phyloP scores from a whole-genome alignment of 148 eudicot species.

The Vaccinium corymbosum region DNA sequence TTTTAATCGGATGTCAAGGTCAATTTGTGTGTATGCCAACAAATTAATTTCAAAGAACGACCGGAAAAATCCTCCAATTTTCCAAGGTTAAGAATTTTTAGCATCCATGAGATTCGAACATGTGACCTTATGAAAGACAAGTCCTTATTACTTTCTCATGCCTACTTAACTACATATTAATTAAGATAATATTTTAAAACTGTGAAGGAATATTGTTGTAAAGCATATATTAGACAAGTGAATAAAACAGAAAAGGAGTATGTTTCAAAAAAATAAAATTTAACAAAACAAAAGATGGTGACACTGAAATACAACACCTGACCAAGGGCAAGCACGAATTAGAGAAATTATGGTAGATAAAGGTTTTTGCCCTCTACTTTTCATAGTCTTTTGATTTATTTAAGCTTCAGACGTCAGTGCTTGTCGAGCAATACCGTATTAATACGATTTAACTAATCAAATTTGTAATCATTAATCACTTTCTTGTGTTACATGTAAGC shows the following conservation, averaged over 20 bases:
- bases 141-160: too few species aligned
- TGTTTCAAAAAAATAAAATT: slow-evolving; percentile 25
- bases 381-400: slow-evolving; percentile 19
- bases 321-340: not conserved
- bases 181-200: not conserved
- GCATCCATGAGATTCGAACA: too few species aligned
- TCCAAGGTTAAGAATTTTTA: too few species aligned
- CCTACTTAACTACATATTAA: too few species aligned
- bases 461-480: slow-evolving; percentile 28
- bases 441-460: slow-evolving; percentile 23
- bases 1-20: too few species aligned
- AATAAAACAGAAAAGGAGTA: slow-evolving; percentile 7
- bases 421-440: slow-evolving; percentile 55
- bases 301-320: slow-evolving; percentile 37
- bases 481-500: slow-evolving; percentile 36
- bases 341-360: not conserved
- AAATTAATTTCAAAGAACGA: too few species aligned
- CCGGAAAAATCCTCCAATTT: too few species aligned
- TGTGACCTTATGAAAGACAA: too few species aligned
- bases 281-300: slow-evolving; percentile 44
- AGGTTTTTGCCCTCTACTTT: slow-evolving; percentile 8
- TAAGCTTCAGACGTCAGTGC: slow-evolving; percentile 39
- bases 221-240: not conserved
- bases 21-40: too few species aligned
- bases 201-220: not conserved